Evolutionary conservation across 2,329 filamentous ascomycete species (phyloP), one percentile per base, ranked within the genome.

Genomic region (Fusarium pininemorale): DNA sequence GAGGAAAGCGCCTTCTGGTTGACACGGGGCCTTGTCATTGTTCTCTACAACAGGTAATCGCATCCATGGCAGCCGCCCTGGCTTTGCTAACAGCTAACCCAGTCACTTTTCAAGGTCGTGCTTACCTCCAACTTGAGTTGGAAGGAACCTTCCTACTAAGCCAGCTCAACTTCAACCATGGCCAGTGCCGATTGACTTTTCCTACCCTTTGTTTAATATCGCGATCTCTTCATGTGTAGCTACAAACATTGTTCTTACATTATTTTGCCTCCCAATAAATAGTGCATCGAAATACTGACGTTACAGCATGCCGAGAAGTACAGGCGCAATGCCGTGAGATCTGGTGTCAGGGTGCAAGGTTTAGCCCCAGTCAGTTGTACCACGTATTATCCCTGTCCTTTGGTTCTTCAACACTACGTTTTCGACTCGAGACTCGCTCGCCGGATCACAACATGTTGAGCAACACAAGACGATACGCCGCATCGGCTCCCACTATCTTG

Each of bases 241-340:
- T 42, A 32, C 37, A 26, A 18, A 55, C 9, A 30, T 22, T 47
- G 12, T 68, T 54, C 54, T 35, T 26, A 38, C 47, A 57, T 35
- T 26, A 38, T 35, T 28, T 38, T 37, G 38, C 24, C 16, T 59
- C 51, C 45, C 39, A 42, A 50, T 39, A 42, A 48, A 68, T 55
- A 57, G 45, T 30, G 24, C 47, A 38, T 51, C 48, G 37, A 50
- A 51, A 70, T 70, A 62, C 63, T 64, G 61, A 71, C 37, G 62
- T 57, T 64, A 59, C 71, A 65, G 68, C 76, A 73, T 72, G 68
- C 53, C 57, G 66, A 69, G 63, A 37, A 65, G 62, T 61, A 68
- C 69, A 77, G 70, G 76, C 74, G 71, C 64, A 72, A 77, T 79
- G 71, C 77, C 75, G 73, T 72, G 61, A 76, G 77, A 79, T 79